Evolutionary conservation across 371 early-diverging fungal genomes (phyloP), one percentile per base, ranked within the genome.

Genomic region (Syncephalastrum racemosum): DNA sequence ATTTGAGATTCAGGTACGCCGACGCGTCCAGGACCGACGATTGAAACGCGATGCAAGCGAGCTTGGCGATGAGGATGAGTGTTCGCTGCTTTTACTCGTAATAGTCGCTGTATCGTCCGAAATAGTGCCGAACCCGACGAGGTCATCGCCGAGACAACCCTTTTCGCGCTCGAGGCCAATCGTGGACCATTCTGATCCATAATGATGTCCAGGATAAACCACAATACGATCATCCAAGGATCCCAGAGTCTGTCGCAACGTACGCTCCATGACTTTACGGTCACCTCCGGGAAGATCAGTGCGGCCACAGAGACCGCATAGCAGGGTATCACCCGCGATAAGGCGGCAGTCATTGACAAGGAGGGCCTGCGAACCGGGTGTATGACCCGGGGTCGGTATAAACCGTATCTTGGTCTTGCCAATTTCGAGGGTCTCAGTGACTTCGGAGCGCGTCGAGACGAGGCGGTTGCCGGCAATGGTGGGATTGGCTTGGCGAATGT

Each of bases 301-400:
- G 31, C 95, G 81, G 1, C 95, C 92, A 54, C 88, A 89, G 51
- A 81, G 68, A 4, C 89, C 85, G 20, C 87, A 85, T 46, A 95
- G 86, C 31, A 95, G 67, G 4, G 93, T 93, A 64, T 95, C 96
- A 1, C 94, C 94, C n/a, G 89, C 84, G 39, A 95, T 70, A 49
- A 95, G 71, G n/a, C 92, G 76, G 46, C 71, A 68, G 18, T 73
- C 76, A 66, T 91, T 91, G 16, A 94, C 78, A 46, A 93, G 52
- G 15, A 95, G 54, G 31, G 90, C 87, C 68, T 93, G 92, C 31
- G 89, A 89, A 3, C 95, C 96, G 2, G 89, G 86, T 23, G 94
- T 91, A 69, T 95, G 96, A 8, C 96, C 96, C 0, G 94, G 94
- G 19, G 92, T 92, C 64, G 93, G 95, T 44, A 93, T 57, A 55